phyloP scores from a whole-genome alignment of 2,329 filamentous ascomycete genomes.

The Cryphonectria naterciae region DNA sequence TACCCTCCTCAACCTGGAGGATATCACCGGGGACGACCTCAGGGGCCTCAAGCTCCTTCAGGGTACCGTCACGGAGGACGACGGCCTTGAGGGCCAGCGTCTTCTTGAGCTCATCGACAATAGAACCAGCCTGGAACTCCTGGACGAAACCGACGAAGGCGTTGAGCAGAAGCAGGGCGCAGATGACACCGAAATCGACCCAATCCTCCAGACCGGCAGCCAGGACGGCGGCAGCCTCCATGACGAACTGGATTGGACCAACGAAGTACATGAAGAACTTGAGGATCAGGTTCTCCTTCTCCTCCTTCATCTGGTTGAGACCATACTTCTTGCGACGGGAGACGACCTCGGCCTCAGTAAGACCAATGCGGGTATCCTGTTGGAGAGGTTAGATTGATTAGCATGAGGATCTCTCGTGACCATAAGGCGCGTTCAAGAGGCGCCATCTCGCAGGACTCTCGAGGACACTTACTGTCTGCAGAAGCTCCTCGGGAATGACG shows the following conservation, averaged over 20 bases:
- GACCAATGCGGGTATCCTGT: conserved; percentile 45
- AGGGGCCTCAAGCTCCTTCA: conserved; percentile 79
- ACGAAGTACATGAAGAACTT: conserved; percentile 86
- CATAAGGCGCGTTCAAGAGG: not conserved
- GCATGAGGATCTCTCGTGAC: not conserved
- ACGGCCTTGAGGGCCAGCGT: conserved; percentile 86
- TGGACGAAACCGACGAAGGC: conserved; percentile 85
- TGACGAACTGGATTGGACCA: conserved; percentile 90
- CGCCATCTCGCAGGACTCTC: not conserved
- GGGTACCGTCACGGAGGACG: conserved; percentile 78
- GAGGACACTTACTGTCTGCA: conserved; percentile 62
- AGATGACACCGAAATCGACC: conserved; percentile 94
- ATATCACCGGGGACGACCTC: conserved; percentile 91
- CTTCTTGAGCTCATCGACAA: conserved; percentile 90
- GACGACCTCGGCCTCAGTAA: conserved; percentile 72
- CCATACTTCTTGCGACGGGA: conserved; percentile 72
- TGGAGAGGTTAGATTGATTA: conserved; percentile 6
- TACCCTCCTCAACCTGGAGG: conserved; percentile 87
- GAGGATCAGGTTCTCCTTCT: conserved; percentile 81
- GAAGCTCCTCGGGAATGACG: conserved; percentile 71
- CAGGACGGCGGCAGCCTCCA: conserved; percentile 58
- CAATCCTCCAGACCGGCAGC: conserved; percentile 85
- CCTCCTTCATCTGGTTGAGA: conserved; percentile 88
- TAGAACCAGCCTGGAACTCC: conserved; percentile 87
- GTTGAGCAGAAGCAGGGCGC: conserved; percentile 80